Base-by-base conservation (phyloP, 805 yeast genomes). In the Saccharomycopsis lassenensis region DNA sequence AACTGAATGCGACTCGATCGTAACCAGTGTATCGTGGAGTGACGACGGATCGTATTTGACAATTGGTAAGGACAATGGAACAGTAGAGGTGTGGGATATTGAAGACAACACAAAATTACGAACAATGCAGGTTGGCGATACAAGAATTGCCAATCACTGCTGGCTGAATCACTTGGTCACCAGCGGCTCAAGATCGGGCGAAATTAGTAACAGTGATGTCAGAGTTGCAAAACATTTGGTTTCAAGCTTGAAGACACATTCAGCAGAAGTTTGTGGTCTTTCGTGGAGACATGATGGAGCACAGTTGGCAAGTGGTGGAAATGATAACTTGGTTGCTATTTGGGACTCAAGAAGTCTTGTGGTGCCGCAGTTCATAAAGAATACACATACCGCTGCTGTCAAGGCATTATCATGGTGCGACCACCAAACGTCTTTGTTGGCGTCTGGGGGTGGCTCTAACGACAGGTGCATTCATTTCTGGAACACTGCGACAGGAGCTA, bases 371-470 rank as follows among this genome's bases (percentile, higher is more conserved):
- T 83, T 77, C 54, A 65, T 77, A 10, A 83, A 86, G 53, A 70
- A 78, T 12, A 72, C 74, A 37, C 98, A 89, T 58, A 77, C 72
- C 21, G 95, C 97, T 0, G 97, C 97, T 1, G 95, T 89, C 4
- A 91, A 91, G 58, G 96, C 97, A 1, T 56, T 91, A 33, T 76
- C 89, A 6, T 89, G 96, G 95, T 81, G 94, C 52, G 97, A 97
- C 2, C 79, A 79, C 54, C 89, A 84, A 48, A 62, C 61, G 21
- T 78, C 81, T 42, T 58, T 87, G 36, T 64, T 89, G 35, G 96
- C 96, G n/a, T 80, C 95, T 3, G 98, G 97, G 5, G 98, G 98
- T 35, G 98, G 98, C 11, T 79, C 94, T 8, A 71, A 82, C 22
- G 96, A 91, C 58, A 79, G 76, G 52, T 71, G 77, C 31, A 82